phyloP scores from a whole-genome alignment of 2,329 filamentous ascomycete genomes.

The Karstenula rhodostoma region DNA sequence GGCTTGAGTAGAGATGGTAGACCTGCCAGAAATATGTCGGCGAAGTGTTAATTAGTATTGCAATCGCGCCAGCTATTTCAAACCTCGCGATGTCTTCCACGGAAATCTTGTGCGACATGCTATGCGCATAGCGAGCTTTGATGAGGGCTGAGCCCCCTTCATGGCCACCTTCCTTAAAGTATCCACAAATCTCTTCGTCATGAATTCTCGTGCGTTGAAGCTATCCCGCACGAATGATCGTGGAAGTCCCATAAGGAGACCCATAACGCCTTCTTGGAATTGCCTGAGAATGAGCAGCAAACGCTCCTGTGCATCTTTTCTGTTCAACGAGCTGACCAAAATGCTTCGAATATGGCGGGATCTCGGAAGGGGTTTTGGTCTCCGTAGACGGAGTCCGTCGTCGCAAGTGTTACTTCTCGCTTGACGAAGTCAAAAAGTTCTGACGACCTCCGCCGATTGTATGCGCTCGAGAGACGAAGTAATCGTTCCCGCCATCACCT shows the following conservation, averaged over 20 bases:
- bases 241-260: slow-evolving; percentile 21
- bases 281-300: neutral
- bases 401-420: slow-evolving; percentile 42
- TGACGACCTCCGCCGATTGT: slow-evolving; percentile 8
- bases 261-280: neutral
- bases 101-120: slow-evolving; percentile 35
- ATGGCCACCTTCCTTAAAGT: slow-evolving; percentile 48
- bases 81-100: slow-evolving; percentile 49
- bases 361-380: slow-evolving; percentile 50
- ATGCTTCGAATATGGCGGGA: slow-evolving; percentile 29
- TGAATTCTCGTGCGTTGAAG: slow-evolving; percentile 33
- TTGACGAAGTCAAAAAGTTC: slow-evolving; percentile 33
- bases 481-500: slow-evolving; percentile 37
- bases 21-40: slow-evolving; percentile 52
- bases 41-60: slow-evolving; percentile 49
- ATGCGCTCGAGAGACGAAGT: slow-evolving; percentile 17
- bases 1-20: slow-evolving; percentile 44
- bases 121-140: slow-evolving; percentile 42
- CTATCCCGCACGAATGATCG: slow-evolving; percentile 32
- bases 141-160: slow-evolving; percentile 46
- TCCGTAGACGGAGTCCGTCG: slow-evolving; percentile 50
- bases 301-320: neutral
- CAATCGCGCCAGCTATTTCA: slow-evolving; percentile 51
- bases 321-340: slow-evolving; percentile 14
- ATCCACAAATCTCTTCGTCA: slow-evolving; percentile 29